Conservation (phyloP, 306 rosid genomes). For the Ormosia emarginata region DNA sequence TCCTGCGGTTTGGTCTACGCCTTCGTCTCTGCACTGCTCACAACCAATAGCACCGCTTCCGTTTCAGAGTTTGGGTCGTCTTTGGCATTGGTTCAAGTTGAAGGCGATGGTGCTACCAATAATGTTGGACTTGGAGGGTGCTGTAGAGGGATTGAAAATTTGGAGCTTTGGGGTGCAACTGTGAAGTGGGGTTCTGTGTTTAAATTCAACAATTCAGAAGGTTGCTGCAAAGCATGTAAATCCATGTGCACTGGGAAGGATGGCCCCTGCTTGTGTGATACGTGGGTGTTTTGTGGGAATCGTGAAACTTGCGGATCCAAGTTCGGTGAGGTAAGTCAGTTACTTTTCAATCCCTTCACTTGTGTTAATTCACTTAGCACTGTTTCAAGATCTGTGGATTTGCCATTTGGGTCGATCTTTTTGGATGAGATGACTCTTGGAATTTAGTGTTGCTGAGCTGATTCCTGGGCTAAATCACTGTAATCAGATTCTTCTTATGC, state of each 20-base stretch:
- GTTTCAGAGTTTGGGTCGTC: conserved; percentile 22
- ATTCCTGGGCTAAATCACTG: not conserved
- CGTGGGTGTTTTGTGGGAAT: conserved; percentile 88
- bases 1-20: conserved; percentile 64
- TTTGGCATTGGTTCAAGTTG: conserved; percentile 17
- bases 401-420: not conserved
- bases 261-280: conserved; percentile 90
- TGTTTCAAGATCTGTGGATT: conserved; percentile 11
- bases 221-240: conserved; percentile 84
- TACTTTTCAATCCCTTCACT: not conserved
- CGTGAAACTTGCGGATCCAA: conserved; percentile 67
- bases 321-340: conserved; percentile 74
- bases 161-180: conserved; percentile 90
- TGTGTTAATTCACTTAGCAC: not conserved
- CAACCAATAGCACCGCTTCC: conserved; percentile 17
- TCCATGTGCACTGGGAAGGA: conserved; percentile 78
- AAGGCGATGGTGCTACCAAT: not conserved
- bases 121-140: conserved; percentile 37
- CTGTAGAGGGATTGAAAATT: conserved; percentile 69
- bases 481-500: not conserved
- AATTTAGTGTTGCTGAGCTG: not conserved
- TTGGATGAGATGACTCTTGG: not conserved
- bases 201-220: conserved; percentile 62
- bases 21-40: conserved; percentile 46
- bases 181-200: conserved; percentile 97